Evolutionary conservation across 768 basidiomycete species (phyloP), one percentile per base, ranked within the genome.

Genomic region (Auricularia cornea): DNA sequence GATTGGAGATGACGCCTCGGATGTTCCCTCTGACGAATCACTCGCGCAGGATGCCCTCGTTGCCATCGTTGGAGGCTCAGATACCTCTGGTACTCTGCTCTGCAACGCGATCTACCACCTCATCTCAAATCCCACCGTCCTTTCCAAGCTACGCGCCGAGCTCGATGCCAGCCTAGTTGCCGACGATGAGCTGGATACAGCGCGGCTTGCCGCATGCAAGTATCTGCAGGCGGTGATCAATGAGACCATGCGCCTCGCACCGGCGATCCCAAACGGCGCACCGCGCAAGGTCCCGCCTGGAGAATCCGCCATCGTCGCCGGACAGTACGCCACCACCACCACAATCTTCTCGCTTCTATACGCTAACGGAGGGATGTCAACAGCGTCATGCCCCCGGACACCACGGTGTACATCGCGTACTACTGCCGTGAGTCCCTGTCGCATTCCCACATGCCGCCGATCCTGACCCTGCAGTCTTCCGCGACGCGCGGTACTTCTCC

Each of bases 401-500:
- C 82, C 2, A 75, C 67, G 59, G 73, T 75, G 4, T 79, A 78
- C 63, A 72, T 81, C 32, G 79, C 78, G 29, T 68, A 67, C 30
- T 83, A 79, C 66, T 70, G 73, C 54, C 67, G 83, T n/a, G 80
- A 82, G 44, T 1, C 6, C n/a, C n/a, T n/a, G n/a, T n/a, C n/a
- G n/a, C n/a, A n/a, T n/a, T n/a, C n/a, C n/a, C n/a, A n/a, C n/a
- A n/a, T n/a, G n/a, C n/a, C n/a, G n/a, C n/a, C n/a, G n/a, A n/a
- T n/a, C n/a, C n/a, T n/a, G n/a, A n/a, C n/a, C n/a, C n/a, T n/a
- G 20, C 23, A 48, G 44, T 48, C 10, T 48, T 48, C 62, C 78
- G 82, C 18, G 77, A 81, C 66, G 73, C 78, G 18, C 74, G 77
- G 2, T 70, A 81, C 70, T 83, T 83, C 67, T 78, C 77, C 0